Conservation (phyloP, 129 eudicot genomes). For the Gnaphalium uliginosum region DNA sequence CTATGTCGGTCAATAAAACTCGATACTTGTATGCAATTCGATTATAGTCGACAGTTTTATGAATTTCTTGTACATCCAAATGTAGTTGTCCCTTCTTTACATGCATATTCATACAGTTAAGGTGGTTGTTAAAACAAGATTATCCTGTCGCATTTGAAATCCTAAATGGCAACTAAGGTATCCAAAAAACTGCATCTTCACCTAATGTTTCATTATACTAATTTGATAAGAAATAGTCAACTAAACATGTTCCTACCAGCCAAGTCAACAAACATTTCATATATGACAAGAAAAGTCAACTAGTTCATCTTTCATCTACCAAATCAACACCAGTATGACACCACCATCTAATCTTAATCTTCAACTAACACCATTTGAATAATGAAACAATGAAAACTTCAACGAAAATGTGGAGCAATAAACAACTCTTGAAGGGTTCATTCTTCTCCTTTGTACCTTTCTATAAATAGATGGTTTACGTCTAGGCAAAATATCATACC, state of each 20-base stretch:
- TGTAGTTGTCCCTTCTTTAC: not conserved
- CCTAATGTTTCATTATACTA: conserved; percentile 13
- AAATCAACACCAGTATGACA: conserved; percentile 14
- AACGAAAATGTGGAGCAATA: conserved; percentile 20
- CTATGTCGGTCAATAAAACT: no score
- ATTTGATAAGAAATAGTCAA: conserved; percentile 26
- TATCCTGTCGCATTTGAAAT: not conserved
- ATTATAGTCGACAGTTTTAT: no score
- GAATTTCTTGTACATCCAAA: not conserved
- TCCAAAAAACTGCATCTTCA: conserved; percentile 3
- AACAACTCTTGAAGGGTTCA: conserved; percentile 14
- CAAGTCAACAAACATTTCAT: conserved; percentile 36
- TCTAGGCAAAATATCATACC: conserved; percentile 5
- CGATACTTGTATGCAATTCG: no score
- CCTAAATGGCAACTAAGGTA: conserved; percentile 12
- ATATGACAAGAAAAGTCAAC: conserved; percentile 25
- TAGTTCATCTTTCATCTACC: conserved; percentile 18
- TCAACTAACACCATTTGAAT: conserved; percentile 36
- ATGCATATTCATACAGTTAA: conserved; percentile 1
- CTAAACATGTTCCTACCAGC: conserved; percentile 24
- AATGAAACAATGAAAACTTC: conserved; percentile 34
- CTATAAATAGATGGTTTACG: conserved; percentile 26
- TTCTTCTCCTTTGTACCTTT: not conserved
- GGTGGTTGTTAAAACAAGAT: conserved; percentile 21
- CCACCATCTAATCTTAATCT: conserved; percentile 13